Conservation (phyloP, 2,329 filamentous ascomycete species). For the Phoma herbarum region DNA sequence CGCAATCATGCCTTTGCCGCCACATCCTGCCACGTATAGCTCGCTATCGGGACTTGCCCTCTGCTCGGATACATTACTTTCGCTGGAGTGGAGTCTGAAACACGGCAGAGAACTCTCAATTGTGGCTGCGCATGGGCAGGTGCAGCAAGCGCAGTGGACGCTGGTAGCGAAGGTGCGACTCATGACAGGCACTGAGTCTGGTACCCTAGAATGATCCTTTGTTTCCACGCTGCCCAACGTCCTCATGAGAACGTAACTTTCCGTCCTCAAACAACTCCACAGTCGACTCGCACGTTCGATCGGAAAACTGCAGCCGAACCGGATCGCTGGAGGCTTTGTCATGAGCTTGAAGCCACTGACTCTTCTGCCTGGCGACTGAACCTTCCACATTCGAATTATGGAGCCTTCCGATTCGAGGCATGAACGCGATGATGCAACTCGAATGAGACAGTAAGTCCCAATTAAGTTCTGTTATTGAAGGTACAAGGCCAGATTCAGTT, state of each 20-base stretch:
- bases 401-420: not conserved
- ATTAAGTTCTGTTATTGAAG: not conserved
- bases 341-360: not conserved
- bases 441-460: not conserved
- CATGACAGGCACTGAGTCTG: not conserved
- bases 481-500: not conserved
- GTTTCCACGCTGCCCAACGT: constrained; percentile 6
- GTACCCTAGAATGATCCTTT: constrained; percentile 17
- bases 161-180: constrained; percentile 8
- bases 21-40: not conserved
- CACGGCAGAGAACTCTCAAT: constrained; percentile 13
- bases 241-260: constrained; percentile 9
- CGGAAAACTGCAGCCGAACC: constrained; percentile 2
- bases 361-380: not conserved
- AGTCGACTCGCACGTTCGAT: constrained; percentile 1
- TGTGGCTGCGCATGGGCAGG: constrained; percentile 14
- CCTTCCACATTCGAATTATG: not conserved
- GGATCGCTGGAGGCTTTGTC: not conserved
- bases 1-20: constrained; percentile 1
- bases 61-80: constrained; percentile 1
- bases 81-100: constrained; percentile 8
- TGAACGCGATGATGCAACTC: not conserved
- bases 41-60: not conserved
- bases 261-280: constrained; percentile 4
- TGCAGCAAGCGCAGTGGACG: constrained; percentile 12